phyloP scores from a whole-genome alignment of 345 rosid species.

The Pistacia vera region DNA sequence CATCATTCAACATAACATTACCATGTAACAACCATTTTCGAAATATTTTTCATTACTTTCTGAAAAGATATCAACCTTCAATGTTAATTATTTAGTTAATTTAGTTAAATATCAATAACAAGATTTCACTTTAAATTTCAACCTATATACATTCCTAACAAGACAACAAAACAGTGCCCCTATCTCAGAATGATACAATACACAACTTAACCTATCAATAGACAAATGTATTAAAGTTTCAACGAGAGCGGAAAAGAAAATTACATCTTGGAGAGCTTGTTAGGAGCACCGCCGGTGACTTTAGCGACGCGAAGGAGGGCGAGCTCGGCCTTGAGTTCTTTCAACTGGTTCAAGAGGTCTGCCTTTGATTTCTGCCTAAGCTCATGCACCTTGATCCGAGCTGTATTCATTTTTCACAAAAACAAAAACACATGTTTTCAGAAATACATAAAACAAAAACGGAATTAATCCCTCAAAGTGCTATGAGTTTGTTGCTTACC shows the following conservation, averaged over 20 bases:
- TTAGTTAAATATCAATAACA: not conserved
- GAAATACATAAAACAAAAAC: not conserved
- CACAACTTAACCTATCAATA: not conserved
- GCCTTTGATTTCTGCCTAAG: slow-evolving; percentile 56
- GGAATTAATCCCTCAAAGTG: not conserved
- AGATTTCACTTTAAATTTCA: not conserved
- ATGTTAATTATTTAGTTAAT: too few species aligned
- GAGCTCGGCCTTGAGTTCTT: slow-evolving; percentile 67
- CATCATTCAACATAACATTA: too few species aligned
- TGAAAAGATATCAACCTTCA: too few species aligned
- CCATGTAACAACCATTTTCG: too few species aligned
- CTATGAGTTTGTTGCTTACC: slow-evolving; percentile 9
- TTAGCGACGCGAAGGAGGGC: slow-evolving; percentile 76
- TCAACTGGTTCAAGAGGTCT: slow-evolving; percentile 58
- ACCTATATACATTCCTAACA: not conserved
- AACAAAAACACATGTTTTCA: not conserved
- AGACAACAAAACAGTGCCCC: not conserved
- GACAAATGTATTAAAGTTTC: not conserved
- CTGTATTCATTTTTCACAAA: slow-evolving; percentile 23
- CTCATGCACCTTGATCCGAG: slow-evolving; percentile 75
- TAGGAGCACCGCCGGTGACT: slow-evolving; percentile 75
- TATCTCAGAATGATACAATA: not conserved
- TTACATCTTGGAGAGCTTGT: slow-evolving; percentile 74
- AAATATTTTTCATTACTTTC: not conserved
- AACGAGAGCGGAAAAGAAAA: not conserved